Base-by-base conservation (phyloP, 345 rosid genomes). In the Eucalyptus fibrosa region DNA sequence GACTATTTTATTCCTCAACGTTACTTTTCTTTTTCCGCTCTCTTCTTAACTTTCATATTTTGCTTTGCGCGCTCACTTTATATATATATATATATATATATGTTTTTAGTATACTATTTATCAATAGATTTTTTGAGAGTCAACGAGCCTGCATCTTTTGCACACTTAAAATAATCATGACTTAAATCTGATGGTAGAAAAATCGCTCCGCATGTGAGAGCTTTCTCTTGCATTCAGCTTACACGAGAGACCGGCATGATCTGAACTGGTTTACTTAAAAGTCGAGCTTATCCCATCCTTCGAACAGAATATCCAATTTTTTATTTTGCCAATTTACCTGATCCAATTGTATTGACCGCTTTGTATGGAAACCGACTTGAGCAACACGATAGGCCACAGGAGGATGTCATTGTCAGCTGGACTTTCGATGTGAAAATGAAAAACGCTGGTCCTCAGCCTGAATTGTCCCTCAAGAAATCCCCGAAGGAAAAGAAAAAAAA, bases 1-100 rank as follows among this genome's bases (percentile, higher is more conserved):
- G 45, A 44, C 34, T n/a, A 14, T 62, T 62, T 62, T 30, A 62
- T 18, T 14, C 9, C 16, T 30, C 5, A 0, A 30, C 1, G 0
- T 62, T 30, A 7, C 10, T 7, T 30, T 7, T 62, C 34, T 30
- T 13, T 4, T 62, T 14, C 5, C 1, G 3, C 3, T 30, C 34
- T 30, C 34, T 14, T 65, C 34, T 65, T 65, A 62, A 62, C 2
- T 2, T 53, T 53, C 26, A 1, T 53, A 53, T 53, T 65, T 65
- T 0, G 2, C 15, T 65, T n/a, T 65, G 6, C 19, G 2, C 3
- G 0, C 24, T 53, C 26, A 53, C 24, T 53, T 53, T 13, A 14
- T 49, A 13, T 47, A 12, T 49, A 13, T 50, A 16, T 50, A 15
- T 50, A 1, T 50, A 7, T 51, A 5, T 50, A 5, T 50, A 6